A percentile compares a stretch with the other conserved stretches of the same genome.
Conservation (phyloP, 768 basidiomycete genomes). For the Termitomyces titanicus region DNA sequence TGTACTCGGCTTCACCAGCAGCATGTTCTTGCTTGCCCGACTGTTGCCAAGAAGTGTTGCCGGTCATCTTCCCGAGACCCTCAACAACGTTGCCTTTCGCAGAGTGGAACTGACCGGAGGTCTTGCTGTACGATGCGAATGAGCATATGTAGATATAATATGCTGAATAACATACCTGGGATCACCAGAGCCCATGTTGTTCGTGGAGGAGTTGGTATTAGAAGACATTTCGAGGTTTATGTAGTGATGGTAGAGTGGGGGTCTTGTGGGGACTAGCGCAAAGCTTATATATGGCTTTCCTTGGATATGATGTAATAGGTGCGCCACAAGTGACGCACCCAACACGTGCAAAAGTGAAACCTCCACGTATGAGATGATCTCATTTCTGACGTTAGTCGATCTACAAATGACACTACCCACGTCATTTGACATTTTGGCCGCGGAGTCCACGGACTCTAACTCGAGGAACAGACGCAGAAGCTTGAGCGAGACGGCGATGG, state of each 20-base stretch:
- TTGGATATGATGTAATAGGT: neutral
- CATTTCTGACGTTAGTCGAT: too few relatives aligned
- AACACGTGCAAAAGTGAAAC: neutral
- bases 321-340: neutral
- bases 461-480: too few relatives aligned
- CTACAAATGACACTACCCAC: slow-evolving; percentile 3
- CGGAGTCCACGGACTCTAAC: too few relatives aligned
- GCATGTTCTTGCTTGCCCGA: slow-evolving; percentile 50
- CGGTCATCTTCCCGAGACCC: slow-evolving; percentile 42
- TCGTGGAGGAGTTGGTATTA: neutral
- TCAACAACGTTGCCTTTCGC: slow-evolving; percentile 34
- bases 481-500: slow-evolving; percentile 52
- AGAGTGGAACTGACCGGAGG: slow-evolving; percentile 40
- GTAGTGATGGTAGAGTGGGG: neutral
- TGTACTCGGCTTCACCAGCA: slow-evolving; percentile 43
- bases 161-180: slow-evolving; percentile 4
- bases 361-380: too few relatives aligned
- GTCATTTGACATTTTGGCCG: slow-evolving; percentile 60
- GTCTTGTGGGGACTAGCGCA: neutral
- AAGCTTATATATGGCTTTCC: neutral
- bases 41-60: slow-evolving; percentile 37
- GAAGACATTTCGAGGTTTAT: neutral
- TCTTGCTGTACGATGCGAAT: slow-evolving; percentile 25
- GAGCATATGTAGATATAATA: neutral
- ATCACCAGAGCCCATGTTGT: slow-evolving; percentile 1